These are phyloP conservation scores for Penicillium maclennaniae DNA, from an alignment of 495 filamentous ascomycete genomes.

Conservation along the genomic window DNA sequence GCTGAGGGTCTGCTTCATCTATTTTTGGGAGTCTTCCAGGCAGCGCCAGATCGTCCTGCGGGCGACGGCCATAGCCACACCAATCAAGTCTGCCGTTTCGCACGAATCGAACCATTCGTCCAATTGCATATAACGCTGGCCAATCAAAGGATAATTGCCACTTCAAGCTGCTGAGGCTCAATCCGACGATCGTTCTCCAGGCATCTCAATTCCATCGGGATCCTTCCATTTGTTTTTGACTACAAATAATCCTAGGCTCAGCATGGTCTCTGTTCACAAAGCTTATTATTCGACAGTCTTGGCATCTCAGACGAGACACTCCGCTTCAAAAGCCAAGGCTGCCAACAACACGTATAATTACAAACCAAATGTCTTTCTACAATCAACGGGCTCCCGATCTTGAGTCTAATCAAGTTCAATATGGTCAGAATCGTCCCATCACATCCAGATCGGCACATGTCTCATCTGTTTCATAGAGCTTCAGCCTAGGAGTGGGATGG, in stretches of 20 bases:
- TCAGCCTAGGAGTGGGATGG: neutral
- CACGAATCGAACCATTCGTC: no score
- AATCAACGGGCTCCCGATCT: neutral
- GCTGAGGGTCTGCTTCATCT: neutral
- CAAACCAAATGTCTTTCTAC: neutral
- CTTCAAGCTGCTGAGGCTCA: neutral
- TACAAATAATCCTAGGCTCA: neutral
- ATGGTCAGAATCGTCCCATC: neutral
- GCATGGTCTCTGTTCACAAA: neutral
- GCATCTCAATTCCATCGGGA: neutral
- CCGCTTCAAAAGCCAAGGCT: neutral
- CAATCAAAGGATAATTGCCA: neutral
- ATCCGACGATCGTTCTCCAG: neutral
- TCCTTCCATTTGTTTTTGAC: neutral
- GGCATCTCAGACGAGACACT: no score
- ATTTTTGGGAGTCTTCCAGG: neutral
- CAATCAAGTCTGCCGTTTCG: no score
- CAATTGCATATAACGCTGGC: neutral
- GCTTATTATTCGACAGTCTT: neutral
- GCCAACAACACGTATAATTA: neutral
- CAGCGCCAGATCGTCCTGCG: no score
- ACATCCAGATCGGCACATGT: no score
- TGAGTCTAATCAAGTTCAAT: neutral
- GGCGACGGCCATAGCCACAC: no score
- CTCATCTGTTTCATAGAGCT: neutral